phyloP scores from a whole-genome alignment of 78 protist species.

The Acrasis kona region DNA sequence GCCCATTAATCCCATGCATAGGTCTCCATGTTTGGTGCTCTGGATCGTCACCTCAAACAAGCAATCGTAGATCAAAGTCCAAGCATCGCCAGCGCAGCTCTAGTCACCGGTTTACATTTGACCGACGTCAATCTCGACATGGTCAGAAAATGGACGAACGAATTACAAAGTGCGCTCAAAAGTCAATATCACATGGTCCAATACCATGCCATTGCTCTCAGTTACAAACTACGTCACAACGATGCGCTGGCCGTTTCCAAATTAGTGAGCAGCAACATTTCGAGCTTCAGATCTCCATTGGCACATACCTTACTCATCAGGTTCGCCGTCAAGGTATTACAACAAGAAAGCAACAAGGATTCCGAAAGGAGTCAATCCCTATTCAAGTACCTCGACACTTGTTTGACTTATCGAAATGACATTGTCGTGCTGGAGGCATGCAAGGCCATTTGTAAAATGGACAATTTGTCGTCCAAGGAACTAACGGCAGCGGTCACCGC shows the following conservation, averaged over 20 bases:
- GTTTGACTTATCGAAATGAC: conserved; percentile 74
- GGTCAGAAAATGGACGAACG: conserved; percentile 67
- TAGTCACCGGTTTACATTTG: conserved; percentile 84
- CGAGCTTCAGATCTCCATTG: conserved; percentile 61
- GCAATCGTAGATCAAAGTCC: conserved; percentile 88
- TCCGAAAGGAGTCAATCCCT: not conserved
- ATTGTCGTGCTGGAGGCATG: conserved; percentile 97
- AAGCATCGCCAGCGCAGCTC: conserved; percentile 85
- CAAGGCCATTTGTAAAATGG: conserved; percentile 77
- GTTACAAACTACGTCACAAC: conserved; percentile 66
- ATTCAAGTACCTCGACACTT: conserved; percentile 57
- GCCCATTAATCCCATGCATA: not conserved
- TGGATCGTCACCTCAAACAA: conserved; percentile 91
- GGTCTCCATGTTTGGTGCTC: conserved; percentile 59
- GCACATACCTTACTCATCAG: conserved; percentile 83
- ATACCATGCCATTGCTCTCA: conserved; percentile 88
- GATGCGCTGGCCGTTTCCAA: conserved; percentile 81
- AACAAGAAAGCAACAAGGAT: not conserved
- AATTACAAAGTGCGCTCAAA: conserved; percentile 66
- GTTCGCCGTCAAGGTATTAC: not conserved
- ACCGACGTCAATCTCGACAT: conserved; percentile 54
- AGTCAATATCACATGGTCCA: conserved; percentile 87
- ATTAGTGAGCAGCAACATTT: conserved; percentile 32
- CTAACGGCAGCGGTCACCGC: conserved; percentile 74
- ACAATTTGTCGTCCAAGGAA: conserved; percentile 53